phyloP scores from a whole-genome alignment of 169 alveolate species.

The Besnoitia besnoiti region DNA sequence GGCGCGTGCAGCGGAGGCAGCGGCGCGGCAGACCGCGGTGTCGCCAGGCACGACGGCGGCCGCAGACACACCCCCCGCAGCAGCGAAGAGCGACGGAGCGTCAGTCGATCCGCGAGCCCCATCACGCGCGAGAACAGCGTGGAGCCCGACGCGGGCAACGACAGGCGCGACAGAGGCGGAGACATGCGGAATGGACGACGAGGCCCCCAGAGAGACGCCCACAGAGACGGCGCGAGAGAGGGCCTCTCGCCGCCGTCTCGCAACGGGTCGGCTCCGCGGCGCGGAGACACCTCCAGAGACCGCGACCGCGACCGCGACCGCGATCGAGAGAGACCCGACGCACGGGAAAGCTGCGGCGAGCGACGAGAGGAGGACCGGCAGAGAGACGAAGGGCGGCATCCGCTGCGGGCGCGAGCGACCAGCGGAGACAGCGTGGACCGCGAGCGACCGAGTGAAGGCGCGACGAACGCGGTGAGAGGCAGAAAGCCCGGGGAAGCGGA shows the following conservation, averaged over 20 bases:
- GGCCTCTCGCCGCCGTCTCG: too few relatives aligned
- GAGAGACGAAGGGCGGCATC: too few relatives aligned
- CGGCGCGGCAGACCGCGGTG: background rate
- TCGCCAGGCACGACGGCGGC: background rate
- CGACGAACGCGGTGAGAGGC: background rate
- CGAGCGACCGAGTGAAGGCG: background rate
- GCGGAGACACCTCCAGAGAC: too few relatives aligned
- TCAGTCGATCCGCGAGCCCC: background rate
- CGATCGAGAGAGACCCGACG: background rate
- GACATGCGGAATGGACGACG: background rate
- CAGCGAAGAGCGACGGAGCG: background rate
- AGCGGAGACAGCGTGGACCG: too few relatives aligned
- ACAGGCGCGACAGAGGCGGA: background rate
- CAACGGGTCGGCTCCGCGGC: too few relatives aligned
- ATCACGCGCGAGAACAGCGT: background rate
- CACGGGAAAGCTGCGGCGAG: background rate
- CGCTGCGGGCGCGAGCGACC: too few relatives aligned
- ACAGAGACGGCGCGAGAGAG: background rate
- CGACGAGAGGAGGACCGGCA: background rate
- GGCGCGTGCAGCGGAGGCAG: background rate
- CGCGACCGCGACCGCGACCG: background rate
- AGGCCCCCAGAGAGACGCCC: background rate
- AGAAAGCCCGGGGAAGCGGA: background rate
- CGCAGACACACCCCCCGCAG: background rate
- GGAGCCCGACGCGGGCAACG: background rate